phyloP scores from a whole-genome alignment of 129 eudicot species.

The Chrysanthemum lavandulifolium region DNA sequence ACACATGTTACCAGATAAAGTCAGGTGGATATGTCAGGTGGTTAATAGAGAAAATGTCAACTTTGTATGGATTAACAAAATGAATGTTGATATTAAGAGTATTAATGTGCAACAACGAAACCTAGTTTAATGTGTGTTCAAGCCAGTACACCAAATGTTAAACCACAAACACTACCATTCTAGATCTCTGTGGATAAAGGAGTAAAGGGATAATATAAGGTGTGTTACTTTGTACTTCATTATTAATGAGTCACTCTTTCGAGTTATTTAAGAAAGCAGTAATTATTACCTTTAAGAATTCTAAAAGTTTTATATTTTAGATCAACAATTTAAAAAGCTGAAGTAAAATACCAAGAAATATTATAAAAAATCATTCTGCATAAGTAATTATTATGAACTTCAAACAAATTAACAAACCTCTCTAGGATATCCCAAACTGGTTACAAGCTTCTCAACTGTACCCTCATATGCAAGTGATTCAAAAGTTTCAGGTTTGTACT shows the following conservation, averaged over 20 bases:
- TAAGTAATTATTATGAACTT: background rate
- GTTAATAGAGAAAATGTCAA: too few species aligned
- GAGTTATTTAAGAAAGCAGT: background rate
- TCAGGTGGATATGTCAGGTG: too few species aligned
- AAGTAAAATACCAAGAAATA: background rate
- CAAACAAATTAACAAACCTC: conserved; percentile 54
- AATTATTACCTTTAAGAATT: background rate
- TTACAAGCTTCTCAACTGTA: conserved; percentile 80
- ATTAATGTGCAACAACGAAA: too few species aligned
- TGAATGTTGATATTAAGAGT: too few species aligned
- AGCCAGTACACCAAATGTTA: too few species aligned
- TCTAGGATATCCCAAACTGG: conserved; percentile 73
- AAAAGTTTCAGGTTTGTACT: conserved; percentile 86
- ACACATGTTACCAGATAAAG: too few species aligned
- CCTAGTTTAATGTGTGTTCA: too few species aligned
- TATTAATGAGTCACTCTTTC: background rate
- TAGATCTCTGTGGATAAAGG: too few species aligned
- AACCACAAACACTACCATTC: too few species aligned
- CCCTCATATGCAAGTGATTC: conserved; percentile 96
- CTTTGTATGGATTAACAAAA: too few species aligned
- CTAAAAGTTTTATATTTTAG: background rate
- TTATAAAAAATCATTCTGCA: background rate
- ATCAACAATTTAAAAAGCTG: background rate
- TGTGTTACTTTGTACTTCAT: background rate
- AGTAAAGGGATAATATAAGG: too few species aligned